Conservation (phyloP, 345 rosid species). For the Citrus maxima region DNA sequence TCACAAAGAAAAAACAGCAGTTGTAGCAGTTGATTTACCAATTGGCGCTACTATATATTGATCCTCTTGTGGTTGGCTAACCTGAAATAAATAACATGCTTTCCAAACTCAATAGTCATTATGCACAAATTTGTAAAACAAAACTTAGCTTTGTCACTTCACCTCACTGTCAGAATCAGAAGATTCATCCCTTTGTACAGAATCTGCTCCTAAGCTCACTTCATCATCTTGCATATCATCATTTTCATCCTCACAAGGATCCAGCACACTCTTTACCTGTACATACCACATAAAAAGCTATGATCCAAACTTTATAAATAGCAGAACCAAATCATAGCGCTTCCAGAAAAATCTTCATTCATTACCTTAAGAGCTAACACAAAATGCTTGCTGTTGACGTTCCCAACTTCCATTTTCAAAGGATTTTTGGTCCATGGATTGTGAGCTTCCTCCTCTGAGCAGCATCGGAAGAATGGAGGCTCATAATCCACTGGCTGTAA, state of each 20-base stretch:
- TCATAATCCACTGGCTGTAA: constrained; percentile 87
- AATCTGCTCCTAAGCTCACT: constrained; percentile 63
- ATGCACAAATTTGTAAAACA: constrained; percentile 1
- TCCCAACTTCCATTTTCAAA: constrained; percentile 91
- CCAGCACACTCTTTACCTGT: constrained; percentile 97
- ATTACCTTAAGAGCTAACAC: constrained; percentile 79
- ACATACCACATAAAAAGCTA: constrained; percentile 12
- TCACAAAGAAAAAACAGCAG: background rate
- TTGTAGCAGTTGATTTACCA: constrained; percentile 42
- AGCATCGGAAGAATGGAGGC: constrained; percentile 92
- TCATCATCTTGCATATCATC: constrained; percentile 67
- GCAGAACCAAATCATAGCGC: constrained; percentile 7
- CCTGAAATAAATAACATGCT: constrained; percentile 43
- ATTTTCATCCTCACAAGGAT: constrained; percentile 93
- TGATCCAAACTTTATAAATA: background rate
- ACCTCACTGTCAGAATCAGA: constrained; percentile 93
- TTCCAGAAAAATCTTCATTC: constrained; percentile 5
- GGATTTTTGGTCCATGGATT: constrained; percentile 84
- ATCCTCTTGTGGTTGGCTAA: constrained; percentile 54
- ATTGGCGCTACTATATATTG: constrained; percentile 58
- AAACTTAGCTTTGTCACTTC: constrained; percentile 14
- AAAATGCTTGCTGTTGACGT: constrained; percentile 95
- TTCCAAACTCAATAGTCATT: background rate
- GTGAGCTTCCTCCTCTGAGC: constrained; percentile 79
- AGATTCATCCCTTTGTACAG: constrained; percentile 51